Evolutionary conservation across 2,329 filamentous ascomycete genomes (phyloP).

Genomic region (Orbilia oligospora): DNA sequence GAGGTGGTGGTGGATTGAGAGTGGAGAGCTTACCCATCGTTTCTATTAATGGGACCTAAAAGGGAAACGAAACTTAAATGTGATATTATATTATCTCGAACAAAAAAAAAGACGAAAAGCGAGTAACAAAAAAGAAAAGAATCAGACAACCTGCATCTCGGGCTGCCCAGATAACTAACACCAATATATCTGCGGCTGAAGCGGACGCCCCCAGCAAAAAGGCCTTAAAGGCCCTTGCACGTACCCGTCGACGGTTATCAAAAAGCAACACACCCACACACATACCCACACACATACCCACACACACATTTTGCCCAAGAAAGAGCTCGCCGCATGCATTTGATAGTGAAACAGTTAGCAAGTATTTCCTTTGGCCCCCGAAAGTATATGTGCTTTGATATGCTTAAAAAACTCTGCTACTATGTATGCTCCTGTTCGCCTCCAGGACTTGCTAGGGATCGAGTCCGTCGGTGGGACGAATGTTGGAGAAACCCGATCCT

Average conservation of each 20-base stretch:
- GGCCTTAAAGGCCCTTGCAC: slow-evolving; percentile 40
- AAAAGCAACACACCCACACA: slow-evolving; percentile 38
- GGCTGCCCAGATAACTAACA: slow-evolving; percentile 16
- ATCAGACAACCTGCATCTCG: slow-evolving; percentile 9
- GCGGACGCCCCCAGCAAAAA: slow-evolving; percentile 12
- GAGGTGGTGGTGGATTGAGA: background rate
- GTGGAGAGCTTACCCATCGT: slow-evolving; percentile 20
- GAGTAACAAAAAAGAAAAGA: slow-evolving; percentile 6
- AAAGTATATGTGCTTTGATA: slow-evolving; percentile 2
- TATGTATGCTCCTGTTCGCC: slow-evolving; percentile 6
- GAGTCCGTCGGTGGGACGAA: slow-evolving; percentile 18
- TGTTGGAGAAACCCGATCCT: background rate
- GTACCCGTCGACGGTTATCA: slow-evolving; percentile 36
- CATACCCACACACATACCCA: slow-evolving; percentile 7
- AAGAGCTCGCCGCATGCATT: slow-evolving; percentile 46
- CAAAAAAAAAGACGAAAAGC: background rate
- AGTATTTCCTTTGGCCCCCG: slow-evolving; percentile 5
- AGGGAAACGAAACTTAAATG: slow-evolving; percentile 30
- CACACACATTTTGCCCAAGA: slow-evolving; percentile 14
- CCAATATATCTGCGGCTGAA: slow-evolving; percentile 45
- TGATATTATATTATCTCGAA: slow-evolving; percentile 26
- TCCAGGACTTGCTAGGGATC: background rate
- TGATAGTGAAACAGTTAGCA: slow-evolving; percentile 20
- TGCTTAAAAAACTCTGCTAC: background rate
- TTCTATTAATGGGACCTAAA: slow-evolving; percentile 25